Percentiles rank a stretch among this genome's conserved stretches.
Conservation (phyloP, 2,329 filamentous ascomycete genomes). For the Helicocarpus griseus region DNA sequence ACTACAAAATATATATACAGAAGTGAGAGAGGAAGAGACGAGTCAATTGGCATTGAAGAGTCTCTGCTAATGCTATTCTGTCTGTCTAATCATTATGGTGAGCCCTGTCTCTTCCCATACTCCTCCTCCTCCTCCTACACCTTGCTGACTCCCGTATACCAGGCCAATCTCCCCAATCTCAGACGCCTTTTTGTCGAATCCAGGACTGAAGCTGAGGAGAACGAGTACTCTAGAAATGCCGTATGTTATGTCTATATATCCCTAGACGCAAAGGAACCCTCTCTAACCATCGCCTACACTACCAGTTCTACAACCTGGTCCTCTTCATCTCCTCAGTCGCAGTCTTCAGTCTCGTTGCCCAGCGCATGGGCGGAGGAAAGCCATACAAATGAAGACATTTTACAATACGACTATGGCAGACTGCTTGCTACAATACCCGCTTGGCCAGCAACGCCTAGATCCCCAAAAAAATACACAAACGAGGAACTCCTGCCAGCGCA, state of each 20-base stretch:
- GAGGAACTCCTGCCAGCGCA: too few relatives aligned
- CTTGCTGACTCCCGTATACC: background rate
- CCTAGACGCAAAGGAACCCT: too few relatives aligned
- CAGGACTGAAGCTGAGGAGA: slow-evolving; percentile 84
- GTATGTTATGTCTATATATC: slow-evolving; percentile 45
- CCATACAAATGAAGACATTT: slow-evolving; percentile 25
- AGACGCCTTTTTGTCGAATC: slow-evolving; percentile 92
- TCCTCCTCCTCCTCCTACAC: background rate
- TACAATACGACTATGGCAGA: background rate
- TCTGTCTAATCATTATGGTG: too few relatives aligned
- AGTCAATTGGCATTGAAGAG: too few relatives aligned
- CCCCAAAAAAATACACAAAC: background rate
- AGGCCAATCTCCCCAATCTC: slow-evolving; percentile 69
- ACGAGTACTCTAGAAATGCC: slow-evolving; percentile 84
- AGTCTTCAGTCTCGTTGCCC: slow-evolving; percentile 85
- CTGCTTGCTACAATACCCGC: too few relatives aligned
- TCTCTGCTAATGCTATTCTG: too few relatives aligned
- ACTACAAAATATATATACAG: too few relatives aligned
- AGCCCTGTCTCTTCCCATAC: background rate
- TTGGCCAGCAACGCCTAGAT: too few relatives aligned
- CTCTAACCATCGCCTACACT: background rate
- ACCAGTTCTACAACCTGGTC: slow-evolving; percentile 92
- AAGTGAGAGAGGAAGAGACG: too few relatives aligned
- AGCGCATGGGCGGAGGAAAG: slow-evolving; percentile 56
- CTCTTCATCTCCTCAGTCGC: slow-evolving; percentile 95